phyloP scores from a whole-genome alignment of 2,329 filamentous ascomycete genomes.

The Nemania serpens region DNA sequence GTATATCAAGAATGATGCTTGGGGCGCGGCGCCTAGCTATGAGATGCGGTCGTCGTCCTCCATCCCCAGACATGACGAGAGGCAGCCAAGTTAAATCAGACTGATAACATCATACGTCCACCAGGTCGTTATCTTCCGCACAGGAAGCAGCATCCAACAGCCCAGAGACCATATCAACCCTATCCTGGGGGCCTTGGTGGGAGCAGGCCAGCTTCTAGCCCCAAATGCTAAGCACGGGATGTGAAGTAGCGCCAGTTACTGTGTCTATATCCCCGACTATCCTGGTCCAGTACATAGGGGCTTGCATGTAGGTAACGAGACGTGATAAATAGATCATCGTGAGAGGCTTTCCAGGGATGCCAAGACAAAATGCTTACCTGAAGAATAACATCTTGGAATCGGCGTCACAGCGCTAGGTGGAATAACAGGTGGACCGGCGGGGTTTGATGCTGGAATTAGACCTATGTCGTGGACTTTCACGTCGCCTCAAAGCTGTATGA shows the following conservation, averaged over 20 bases:
- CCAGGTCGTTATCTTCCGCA: not conserved
- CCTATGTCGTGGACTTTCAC: constrained; percentile 5
- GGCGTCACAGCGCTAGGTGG: not conserved
- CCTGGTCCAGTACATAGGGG: not conserved
- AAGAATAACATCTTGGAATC: constrained; percentile 31
- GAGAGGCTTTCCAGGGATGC: not conserved
- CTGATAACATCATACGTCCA: not conserved
- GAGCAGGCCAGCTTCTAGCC: not conserved
- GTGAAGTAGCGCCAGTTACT: not conserved
- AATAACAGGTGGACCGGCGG: not conserved
- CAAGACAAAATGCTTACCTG: constrained; percentile 24
- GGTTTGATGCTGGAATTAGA: not conserved
- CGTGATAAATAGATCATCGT: not conserved
- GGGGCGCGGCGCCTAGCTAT: not conserved
- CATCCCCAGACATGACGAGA: not conserved
- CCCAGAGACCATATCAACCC: not conserved
- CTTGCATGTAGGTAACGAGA: not conserved
- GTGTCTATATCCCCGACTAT: not conserved
- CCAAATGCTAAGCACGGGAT: not conserved
- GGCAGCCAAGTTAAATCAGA: not conserved
- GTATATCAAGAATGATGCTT: no score
- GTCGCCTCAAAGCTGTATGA: not conserved
- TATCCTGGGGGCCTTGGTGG: not conserved
- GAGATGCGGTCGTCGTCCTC: not conserved
- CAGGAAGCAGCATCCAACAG: not conserved